phyloP scores from a whole-genome alignment of 345 rosid species.

The Excoecaria agallocha region DNA sequence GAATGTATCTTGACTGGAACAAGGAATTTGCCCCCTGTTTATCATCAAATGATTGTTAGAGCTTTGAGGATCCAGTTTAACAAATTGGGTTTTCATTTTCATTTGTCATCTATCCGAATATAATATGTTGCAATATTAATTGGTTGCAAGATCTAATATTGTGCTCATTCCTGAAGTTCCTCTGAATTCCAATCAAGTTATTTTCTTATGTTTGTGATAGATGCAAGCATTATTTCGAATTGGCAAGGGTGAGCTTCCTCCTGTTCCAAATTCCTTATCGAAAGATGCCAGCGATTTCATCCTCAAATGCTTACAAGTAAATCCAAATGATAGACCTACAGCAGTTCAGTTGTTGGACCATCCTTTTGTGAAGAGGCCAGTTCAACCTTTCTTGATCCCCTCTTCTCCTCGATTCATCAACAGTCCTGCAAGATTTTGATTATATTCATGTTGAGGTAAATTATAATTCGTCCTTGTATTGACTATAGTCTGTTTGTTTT shows the following conservation, averaged over 20 bases:
- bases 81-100: background rate
- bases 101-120: background rate
- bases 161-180: background rate
- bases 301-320: conserved; percentile 26
- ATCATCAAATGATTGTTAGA: background rate
- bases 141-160: background rate
- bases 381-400: background rate
- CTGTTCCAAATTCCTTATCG: conserved; percentile 23
- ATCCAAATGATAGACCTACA: conserved; percentile 28
- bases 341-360: conserved; percentile 25
- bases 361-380: conserved; percentile 22
- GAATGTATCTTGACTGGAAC: background rate
- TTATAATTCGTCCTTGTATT: background rate
- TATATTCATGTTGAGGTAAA: background rate
- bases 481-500: background rate
- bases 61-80: background rate
- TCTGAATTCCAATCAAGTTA: too few relatives aligned
- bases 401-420: conserved; percentile 7
- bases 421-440: background rate
- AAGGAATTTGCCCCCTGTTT: background rate
- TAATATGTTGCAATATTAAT: background rate
- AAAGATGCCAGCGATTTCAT: conserved; percentile 28
- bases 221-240: conserved; percentile 31
- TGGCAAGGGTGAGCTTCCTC: conserved; percentile 31
- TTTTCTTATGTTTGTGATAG: conserved; percentile 14